Evolutionary conservation across 176 grass and related monocot genomes (phyloP), one percentile per base, ranked within the genome.

Genomic region (Carex cristatella): DNA sequence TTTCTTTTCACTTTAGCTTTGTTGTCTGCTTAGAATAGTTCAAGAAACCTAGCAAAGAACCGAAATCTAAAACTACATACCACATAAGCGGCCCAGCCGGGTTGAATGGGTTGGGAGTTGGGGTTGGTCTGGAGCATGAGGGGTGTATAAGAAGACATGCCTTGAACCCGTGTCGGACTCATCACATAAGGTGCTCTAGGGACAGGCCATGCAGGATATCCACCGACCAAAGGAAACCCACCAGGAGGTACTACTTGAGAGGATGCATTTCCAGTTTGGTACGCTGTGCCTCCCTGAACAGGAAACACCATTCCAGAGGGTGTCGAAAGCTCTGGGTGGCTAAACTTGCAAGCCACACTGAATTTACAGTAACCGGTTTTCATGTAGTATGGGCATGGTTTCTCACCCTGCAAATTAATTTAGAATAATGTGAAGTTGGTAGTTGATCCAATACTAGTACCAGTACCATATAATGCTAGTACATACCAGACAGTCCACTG

Each of bases 281-380:
- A 79, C 5, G 69, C 28, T 78, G 86, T 76, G 49, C 54, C 56
- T 23, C 64, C 82, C 51, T 84, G 37, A 66, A 53, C 74, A 19
- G 83, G 83, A 37, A 73, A 85, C 31, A 81, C 28, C 76, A 73
- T 42, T 56, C 65, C 66, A 1, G 62, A 27, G 28, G 81, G 13
- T 7, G 33, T 55, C 18, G 31, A 27, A 70, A 77, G 77, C 40
- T 89, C 66, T 4, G 87, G 87, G 81, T 89, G 87, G 72, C 85
- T 89, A 68, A 89, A 89, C 67, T 86, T 89, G 87, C 87, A 86
- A 23, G 87, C 78, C 15, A 85, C 61, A 33, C 87, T 78, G 65
- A 88, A 88, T 71, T 88, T 88, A 81, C 87, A 88, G 4, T 88
- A 78, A 1, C 87, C 87, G 15, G 87, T 88, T 68, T 88, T 88